Evolutionary conservation across 148 eudicot genomes (phyloP).

Genomic region (Chenopodium formosanum): DNA sequence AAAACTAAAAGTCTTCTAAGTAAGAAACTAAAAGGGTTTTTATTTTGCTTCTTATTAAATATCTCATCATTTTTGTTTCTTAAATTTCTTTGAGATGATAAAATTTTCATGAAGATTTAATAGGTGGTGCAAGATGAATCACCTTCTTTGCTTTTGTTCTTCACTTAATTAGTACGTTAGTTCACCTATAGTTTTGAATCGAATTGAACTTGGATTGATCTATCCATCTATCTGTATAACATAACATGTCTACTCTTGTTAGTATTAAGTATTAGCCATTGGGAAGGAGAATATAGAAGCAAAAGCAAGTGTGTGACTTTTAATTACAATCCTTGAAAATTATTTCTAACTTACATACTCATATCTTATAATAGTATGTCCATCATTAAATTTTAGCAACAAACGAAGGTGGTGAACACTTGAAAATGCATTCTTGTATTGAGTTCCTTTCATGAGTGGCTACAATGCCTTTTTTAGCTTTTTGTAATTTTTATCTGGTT

Average conservation of each 20-base stretch:
- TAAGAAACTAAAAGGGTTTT: neutral
- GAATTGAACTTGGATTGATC: too few species aligned
- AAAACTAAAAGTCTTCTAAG: neutral
- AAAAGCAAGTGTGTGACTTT: neutral
- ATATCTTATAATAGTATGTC: neutral
- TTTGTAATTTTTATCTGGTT: neutral
- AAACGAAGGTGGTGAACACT: slow-evolving; percentile 7
- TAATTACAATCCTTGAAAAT: neutral
- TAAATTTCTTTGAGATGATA: neutral
- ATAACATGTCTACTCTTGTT: too few species aligned
- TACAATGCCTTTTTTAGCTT: neutral
- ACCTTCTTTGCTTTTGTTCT: neutral
- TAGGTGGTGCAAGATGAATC: neutral
- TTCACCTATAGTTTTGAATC: too few species aligned
- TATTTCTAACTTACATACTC: neutral
- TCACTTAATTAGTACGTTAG: too few species aligned
- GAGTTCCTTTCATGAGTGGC: slow-evolving; percentile 4
- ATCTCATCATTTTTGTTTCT: neutral
- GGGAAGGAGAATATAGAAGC: neutral
- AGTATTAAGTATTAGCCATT: too few species aligned
- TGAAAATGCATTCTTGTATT: slow-evolving; percentile 1
- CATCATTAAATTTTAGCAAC: neutral
- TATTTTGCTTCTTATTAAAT: neutral
- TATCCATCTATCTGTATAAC: too few species aligned
- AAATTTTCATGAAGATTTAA: neutral